Percentiles rank a stretch among this genome's conserved stretches.
Evolutionary conservation across 805 yeast genomes (phyloP).

Genomic region (Saccharomyces eubayanus): DNA sequence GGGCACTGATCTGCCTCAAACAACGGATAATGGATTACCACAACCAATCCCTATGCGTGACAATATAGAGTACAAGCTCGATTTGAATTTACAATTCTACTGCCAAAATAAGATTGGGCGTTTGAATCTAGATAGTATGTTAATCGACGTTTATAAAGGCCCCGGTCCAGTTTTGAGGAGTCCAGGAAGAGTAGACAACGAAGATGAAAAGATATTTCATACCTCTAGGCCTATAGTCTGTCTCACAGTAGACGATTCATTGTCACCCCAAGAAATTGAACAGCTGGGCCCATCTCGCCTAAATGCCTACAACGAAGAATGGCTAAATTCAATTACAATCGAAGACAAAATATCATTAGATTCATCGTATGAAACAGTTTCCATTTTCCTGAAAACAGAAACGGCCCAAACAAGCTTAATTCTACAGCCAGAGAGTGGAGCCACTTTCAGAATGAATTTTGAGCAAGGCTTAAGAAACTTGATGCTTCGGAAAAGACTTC

Average conservation of each 20-base stretch:
- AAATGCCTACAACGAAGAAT: constrained; percentile 13
- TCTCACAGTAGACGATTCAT: constrained; percentile 5
- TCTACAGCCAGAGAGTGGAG: constrained; percentile 15
- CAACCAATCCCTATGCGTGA: constrained; percentile 17
- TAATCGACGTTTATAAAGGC: background rate
- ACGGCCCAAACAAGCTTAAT: constrained; percentile 4
- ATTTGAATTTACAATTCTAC: constrained; percentile 18
- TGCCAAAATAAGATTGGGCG: constrained; percentile 8
- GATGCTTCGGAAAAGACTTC: constrained; percentile 20
- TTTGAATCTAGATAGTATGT: background rate
- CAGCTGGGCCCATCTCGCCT: constrained; percentile 11
- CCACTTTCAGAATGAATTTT: constrained; percentile 20
- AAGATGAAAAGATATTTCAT: constrained; percentile 4
- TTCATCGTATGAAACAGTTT: background rate
- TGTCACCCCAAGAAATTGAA: constrained; percentile 7
- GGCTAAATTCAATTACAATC: constrained; percentile 17
- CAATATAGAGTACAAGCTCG: constrained; percentile 20
- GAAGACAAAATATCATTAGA: constrained; percentile 12
- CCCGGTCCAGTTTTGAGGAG: background rate
- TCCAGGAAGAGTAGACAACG: background rate
- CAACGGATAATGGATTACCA: constrained; percentile 20
- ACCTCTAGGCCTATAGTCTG: constrained; percentile 11
- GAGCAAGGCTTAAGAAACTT: constrained; percentile 25
- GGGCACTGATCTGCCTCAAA: constrained; percentile 11
- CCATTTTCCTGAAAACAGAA: background rate